Base-by-base conservation (phyloP, 192 early-diverging fungal species). In the Spizellomyces sp. region DNA sequence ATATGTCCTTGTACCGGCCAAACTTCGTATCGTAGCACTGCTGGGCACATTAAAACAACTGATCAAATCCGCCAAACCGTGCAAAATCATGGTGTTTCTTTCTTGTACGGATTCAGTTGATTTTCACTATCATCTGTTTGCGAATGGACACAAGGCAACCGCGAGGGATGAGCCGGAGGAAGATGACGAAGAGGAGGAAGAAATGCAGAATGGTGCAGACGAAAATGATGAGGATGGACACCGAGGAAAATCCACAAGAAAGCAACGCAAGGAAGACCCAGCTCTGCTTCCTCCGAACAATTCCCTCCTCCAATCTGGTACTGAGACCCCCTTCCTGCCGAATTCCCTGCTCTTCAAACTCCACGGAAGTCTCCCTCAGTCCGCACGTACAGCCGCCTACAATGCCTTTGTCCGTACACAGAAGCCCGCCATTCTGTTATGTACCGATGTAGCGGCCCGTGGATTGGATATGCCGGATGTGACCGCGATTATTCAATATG, bases 391-490 rank as follows among this genome's bases (percentile, higher is more conserved):
- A 0, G 83, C 88, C 42, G 90, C 91, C 4, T 96, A 89, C 76
- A 73, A 79, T 9, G 84, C 84, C 64, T 96, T 96, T 75, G 84
- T 87, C 44, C 77, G 83, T 52, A 58, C 83, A 12, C 42, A 64
- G 10, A 47, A 79, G 9, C 81, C 84, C n/a, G 88, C 92, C 45
- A 82, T 99, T 17, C 81, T 99, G 36, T 86, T 99, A 74, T 95
- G 93, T 65, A 99, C 98, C 2, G 96, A 98, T 80, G 95, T 99
- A 5, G 95, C 96, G 1, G 96, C 98, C 4, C 92, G 98, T 78
- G 98, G 98, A 44, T 84, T 99, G 52, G 98, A 99, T 88, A 78
- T 99, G 56, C 95, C 96, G 22, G 91, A 98, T 76, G 93, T 98
- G 21, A 85, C 87, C 27, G 86, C 85, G 55, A 94, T 99, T 75